phyloP scores from a whole-genome alignment of 352 stramenopile genomes.

The Phytophthora tentaculata region DNA sequence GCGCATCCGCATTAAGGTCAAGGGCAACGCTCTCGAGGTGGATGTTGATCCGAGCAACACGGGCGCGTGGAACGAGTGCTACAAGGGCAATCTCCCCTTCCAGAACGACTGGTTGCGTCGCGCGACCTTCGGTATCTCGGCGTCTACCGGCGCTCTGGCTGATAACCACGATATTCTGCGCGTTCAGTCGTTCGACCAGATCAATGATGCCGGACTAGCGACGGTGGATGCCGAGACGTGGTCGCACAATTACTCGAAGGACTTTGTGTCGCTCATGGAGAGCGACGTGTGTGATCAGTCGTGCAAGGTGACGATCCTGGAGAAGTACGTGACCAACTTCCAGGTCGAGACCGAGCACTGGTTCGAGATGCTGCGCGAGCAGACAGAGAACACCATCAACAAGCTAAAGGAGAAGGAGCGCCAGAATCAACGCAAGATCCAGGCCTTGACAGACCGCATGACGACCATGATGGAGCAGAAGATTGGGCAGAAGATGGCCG shows the following conservation, averaged over 20 bases:
- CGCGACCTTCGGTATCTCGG: conserved; percentile 74
- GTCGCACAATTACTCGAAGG: conserved; percentile 88
- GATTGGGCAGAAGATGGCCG: conserved; percentile 70
- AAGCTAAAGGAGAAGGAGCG: conserved; percentile 80
- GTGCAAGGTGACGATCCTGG: conserved; percentile 83
- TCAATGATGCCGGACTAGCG: conserved; percentile 59
- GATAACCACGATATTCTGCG: conserved; percentile 88
- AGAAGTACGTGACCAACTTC: conserved; percentile 86
- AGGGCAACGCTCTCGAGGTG: conserved; percentile 58
- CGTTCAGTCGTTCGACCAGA: conserved; percentile 67
- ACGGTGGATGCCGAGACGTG: conserved; percentile 73
- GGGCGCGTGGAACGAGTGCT: conserved; percentile 68
- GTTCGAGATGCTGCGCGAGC: conserved; percentile 83
- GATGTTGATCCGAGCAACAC: conserved; percentile 68
- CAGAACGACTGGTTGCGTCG: conserved; percentile 66
- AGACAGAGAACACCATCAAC: conserved; percentile 74
- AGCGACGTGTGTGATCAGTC: conserved; percentile 69
- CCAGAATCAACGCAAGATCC: conserved; percentile 76
- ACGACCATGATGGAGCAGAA: conserved; percentile 76
- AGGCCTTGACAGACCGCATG: conserved; percentile 74
- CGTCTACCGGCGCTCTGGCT: conserved; percentile 75
- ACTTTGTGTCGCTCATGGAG: conserved; percentile 71
- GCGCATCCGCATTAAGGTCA: conserved; percentile 66
- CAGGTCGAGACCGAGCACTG: conserved; percentile 85
- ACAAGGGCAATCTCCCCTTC: conserved; percentile 71